These are phyloP conservation scores for Candida ipomoeae DNA, from an alignment of 805 yeast species.

Conservation along the genomic window DNA sequence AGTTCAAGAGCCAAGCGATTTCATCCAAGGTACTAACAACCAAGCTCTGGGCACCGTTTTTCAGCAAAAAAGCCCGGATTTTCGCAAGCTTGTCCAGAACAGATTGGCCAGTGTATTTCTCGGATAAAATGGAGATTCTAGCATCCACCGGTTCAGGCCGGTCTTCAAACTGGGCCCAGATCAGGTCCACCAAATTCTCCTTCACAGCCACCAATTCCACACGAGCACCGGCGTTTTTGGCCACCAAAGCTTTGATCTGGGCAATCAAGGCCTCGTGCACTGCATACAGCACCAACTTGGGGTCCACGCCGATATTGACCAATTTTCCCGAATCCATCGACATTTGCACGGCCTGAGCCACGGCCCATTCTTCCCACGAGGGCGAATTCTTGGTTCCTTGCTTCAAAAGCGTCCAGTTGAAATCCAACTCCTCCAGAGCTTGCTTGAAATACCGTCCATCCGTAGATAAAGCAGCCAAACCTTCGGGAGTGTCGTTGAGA, in stretches of 20 bases:
- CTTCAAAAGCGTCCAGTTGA: constrained; percentile 54
- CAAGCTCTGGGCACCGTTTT: constrained; percentile 30
- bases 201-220: constrained; percentile 43
- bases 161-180: constrained; percentile 68
- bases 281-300: constrained; percentile 41
- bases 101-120: constrained; percentile 61
- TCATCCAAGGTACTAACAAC: constrained; percentile 49
- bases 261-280: constrained; percentile 29
- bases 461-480: constrained; percentile 52
- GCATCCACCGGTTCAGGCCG: constrained; percentile 51
- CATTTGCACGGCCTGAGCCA: constrained; percentile 47
- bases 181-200: constrained; percentile 66
- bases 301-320: constrained; percentile 45
- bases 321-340: constrained; percentile 43
- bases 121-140: constrained; percentile 48
- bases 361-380: constrained; percentile 57
- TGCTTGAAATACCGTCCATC: constrained; percentile 61
- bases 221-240: constrained; percentile 25
- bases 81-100: constrained; percentile 53
- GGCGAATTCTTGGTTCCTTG: constrained; percentile 49
- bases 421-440: constrained; percentile 55
- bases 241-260: constrained; percentile 26
- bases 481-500: constrained; percentile 51
- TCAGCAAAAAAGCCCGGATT: constrained; percentile 24
- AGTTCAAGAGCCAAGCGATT: constrained; percentile 50